Percentiles rank a stretch among this genome's conserved stretches.
These are phyloP conservation scores for Akanthomyces lecanii DNA, from an alignment of 2,329 filamentous ascomycete species.

Conservation along the genomic window DNA sequence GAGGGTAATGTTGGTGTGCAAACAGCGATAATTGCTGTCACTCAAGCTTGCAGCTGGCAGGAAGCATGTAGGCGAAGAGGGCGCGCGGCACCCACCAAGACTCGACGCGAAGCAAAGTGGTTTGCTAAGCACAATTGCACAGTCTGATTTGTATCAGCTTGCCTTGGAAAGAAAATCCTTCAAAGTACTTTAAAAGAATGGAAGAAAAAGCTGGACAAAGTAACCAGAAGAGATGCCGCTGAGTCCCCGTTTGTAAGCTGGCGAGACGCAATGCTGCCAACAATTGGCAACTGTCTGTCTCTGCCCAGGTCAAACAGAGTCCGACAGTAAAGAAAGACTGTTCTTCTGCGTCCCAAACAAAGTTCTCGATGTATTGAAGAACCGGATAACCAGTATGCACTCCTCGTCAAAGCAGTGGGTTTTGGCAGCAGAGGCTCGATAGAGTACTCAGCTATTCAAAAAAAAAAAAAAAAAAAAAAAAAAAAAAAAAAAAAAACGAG, in stretches of 20 bases:
- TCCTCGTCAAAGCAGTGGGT: neutral
- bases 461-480: no score
- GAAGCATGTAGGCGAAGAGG: neutral
- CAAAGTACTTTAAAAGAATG: neutral
- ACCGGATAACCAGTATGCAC: neutral
- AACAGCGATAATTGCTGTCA: slow-evolving; percentile 9
- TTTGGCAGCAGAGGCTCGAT: no score
- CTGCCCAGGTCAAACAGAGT: no score
- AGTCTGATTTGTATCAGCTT: neutral
- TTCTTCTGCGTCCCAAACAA: neutral
- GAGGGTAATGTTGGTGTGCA: neutral
- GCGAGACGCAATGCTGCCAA: neutral
- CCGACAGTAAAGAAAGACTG: neutral
- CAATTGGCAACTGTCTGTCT: neutral
- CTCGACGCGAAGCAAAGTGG: neutral
- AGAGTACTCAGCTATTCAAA: no score
- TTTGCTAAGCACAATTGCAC: neutral
- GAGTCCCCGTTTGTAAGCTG: neutral
- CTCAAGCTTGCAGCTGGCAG: slow-evolving; percentile 11
- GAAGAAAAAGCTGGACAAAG: neutral
- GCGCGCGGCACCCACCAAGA: neutral
- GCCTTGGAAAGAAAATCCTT: no score
- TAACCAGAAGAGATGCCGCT: neutral
- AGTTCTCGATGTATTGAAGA: neutral
- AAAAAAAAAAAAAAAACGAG: no score